These are phyloP conservation scores for Penicillium glabrum DNA, from an alignment of 2,329 filamentous ascomycete species.

Conservation along the genomic window DNA sequence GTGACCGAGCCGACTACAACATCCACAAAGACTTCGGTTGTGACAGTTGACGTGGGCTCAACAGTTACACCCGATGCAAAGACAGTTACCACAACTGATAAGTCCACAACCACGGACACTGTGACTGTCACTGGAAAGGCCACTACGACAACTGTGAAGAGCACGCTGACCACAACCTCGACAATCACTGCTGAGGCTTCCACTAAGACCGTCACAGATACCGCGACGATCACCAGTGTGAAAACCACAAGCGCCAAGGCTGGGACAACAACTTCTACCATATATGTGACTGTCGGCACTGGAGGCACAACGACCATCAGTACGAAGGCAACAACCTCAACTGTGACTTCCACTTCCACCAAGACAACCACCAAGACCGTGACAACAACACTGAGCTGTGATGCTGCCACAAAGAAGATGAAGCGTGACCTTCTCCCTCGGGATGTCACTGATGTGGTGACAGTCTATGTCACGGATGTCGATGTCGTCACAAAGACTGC, in stretches of 20 bases:
- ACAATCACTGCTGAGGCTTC: slow-evolving; percentile 27
- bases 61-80: slow-evolving; percentile 33
- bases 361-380: slow-evolving; percentile 9
- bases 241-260: slow-evolving; percentile 8
- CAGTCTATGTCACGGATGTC: slow-evolving; percentile 1
- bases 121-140: slow-evolving; percentile 20
- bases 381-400: slow-evolving; percentile 12
- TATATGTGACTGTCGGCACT: background rate
- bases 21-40: slow-evolving; percentile 27
- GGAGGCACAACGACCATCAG: slow-evolving; percentile 18
- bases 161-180: slow-evolving; percentile 21
- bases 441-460: background rate
- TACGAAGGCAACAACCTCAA: slow-evolving; percentile 30
- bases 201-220: slow-evolving; percentile 5
- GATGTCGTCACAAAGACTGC: background rate
- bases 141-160: slow-evolving; percentile 5
- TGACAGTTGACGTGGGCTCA: slow-evolving; percentile 30
- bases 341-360: slow-evolving; percentile 9
- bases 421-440: slow-evolving; percentile 2
- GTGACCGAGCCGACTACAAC: slow-evolving; percentile 23
- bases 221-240: background rate
- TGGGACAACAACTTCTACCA: background rate
- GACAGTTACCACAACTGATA: slow-evolving; percentile 7
- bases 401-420: slow-evolving; percentile 15
- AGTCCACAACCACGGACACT: slow-evolving; percentile 1